Evolutionary conservation across 345 rosid species (phyloP).

Genomic region (Murraya koenigii): DNA sequence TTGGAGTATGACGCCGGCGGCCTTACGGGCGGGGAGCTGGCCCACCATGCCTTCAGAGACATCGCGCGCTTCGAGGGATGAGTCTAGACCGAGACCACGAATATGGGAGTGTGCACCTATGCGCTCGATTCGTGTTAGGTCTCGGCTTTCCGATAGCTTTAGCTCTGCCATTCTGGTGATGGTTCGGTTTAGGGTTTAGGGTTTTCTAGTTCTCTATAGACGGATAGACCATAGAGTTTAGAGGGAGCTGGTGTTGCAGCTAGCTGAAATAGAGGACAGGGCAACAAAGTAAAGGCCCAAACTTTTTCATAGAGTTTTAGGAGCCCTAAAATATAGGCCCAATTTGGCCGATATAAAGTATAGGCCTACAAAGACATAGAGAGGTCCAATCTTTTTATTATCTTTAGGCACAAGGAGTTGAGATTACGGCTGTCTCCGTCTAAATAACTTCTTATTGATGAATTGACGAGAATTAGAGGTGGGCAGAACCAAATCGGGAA

Average conservation of each 20-base stretch:
- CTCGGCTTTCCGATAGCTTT: constrained; percentile 71
- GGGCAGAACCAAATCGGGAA: too few species aligned
- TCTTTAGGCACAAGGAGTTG: too few species aligned
- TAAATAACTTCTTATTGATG: too few species aligned
- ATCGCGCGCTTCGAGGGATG: constrained; percentile 77
- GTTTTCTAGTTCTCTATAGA: not conserved
- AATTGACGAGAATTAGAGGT: too few species aligned
- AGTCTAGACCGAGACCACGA: constrained; percentile 89
- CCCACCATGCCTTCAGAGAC: constrained; percentile 21
- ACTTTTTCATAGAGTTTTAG: too few species aligned
- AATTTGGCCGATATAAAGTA: too few species aligned
- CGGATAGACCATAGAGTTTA: too few species aligned
- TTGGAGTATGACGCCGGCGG: constrained; percentile 90
- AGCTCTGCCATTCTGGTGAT: constrained; percentile 60
- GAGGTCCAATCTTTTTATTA: too few species aligned
- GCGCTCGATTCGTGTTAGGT: constrained; percentile 88
- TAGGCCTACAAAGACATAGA: too few species aligned
- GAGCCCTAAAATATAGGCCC: too few species aligned
- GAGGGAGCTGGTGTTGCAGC: not conserved
- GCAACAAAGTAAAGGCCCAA: not conserved
- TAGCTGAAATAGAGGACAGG: not conserved
- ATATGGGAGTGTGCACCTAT: constrained; percentile 98
- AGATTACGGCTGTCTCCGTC: too few species aligned
- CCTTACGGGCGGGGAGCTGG: constrained; percentile 80
- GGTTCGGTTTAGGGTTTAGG: constrained; percentile 24